These are phyloP conservation scores for Acaromyces ingoldii DNA, from an alignment of 1,284 basidiomycete genomes.

Conservation along the genomic window DNA sequence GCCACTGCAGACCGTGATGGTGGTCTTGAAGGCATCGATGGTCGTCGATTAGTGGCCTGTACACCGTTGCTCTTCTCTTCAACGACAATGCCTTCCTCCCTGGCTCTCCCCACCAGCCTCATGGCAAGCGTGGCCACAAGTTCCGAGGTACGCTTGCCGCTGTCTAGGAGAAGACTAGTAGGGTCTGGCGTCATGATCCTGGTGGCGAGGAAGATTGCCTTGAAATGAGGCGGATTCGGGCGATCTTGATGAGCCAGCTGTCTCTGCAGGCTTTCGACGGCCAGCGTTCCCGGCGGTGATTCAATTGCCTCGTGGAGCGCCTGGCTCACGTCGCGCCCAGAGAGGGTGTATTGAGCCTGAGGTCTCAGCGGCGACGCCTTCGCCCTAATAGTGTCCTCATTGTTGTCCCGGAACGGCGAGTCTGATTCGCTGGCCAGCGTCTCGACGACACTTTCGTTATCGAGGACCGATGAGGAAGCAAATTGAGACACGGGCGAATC, in stretches of 20 bases:
- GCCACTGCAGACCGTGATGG: too few relatives aligned
- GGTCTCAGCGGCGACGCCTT: background rate
- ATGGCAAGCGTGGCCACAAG: constrained; percentile 66
- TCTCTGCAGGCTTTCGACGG: constrained; percentile 2
- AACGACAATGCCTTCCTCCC: constrained; percentile 64
- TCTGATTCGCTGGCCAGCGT: too few relatives aligned
- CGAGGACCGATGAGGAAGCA: too few relatives aligned
- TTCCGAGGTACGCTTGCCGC: constrained; percentile 61
- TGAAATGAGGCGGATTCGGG: constrained; percentile 53
- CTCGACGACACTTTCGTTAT: background rate
- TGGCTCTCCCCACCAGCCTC: constrained; percentile 66
- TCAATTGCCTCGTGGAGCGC: constrained; percentile 17
- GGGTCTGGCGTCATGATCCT: constrained; percentile 79
- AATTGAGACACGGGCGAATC: too few relatives aligned
- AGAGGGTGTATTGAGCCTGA: constrained; percentile 3
- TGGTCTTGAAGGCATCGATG: too few relatives aligned
- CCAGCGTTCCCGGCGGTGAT: constrained; percentile 2
- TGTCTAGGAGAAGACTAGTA: constrained; percentile 66
- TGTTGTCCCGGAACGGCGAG: too few relatives aligned
- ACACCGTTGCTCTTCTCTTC: constrained; percentile 4
- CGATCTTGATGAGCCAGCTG: background rate
- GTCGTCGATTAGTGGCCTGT: too few relatives aligned
- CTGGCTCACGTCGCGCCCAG: constrained; percentile 4
- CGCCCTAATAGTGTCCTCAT: background rate
- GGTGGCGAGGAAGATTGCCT: constrained; percentile 77